phyloP scores from a whole-genome alignment of 225 moss, liverwort and hornwort genomes.

The Pseudisothecium myosuroides region DNA sequence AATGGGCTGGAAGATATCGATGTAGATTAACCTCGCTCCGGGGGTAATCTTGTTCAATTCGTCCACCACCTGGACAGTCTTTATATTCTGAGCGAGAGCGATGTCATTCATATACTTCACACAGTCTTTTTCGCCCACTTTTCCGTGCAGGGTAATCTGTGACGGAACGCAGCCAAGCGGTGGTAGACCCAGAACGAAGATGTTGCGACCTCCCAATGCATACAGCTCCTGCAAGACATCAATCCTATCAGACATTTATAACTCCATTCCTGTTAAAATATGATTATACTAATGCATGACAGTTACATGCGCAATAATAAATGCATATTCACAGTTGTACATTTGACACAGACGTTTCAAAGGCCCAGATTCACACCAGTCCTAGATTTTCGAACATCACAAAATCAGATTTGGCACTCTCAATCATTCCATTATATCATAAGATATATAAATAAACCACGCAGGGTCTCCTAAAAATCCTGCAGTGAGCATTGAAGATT shows the following conservation, averaged over 20 bases:
- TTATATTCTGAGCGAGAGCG: slow-evolving; percentile 2
- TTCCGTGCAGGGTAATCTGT: slow-evolving; percentile 27
- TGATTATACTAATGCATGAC: too few relatives aligned
- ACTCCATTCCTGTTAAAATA: background rate
- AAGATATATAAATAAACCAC: background rate
- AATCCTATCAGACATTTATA: background rate
- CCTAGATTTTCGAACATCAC: background rate
- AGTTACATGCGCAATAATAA: background rate
- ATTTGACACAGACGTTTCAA: background rate
- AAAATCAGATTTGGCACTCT: background rate
- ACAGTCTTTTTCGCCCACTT: background rate
- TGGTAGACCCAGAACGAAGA: slow-evolving; percentile 32
- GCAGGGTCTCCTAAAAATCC: too few relatives aligned
- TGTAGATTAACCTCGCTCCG: slow-evolving; percentile 16
- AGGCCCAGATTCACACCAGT: background rate
- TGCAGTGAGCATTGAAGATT: background rate
- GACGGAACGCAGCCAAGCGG: slow-evolving; percentile 64
- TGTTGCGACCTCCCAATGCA: slow-evolving; percentile 33
- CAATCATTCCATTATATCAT: background rate
- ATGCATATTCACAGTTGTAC: background rate
- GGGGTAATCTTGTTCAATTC: slow-evolving; percentile 15
- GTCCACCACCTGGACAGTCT: background rate
- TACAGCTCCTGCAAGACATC: slow-evolving; percentile 33
- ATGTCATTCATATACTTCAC: slow-evolving; percentile 19
- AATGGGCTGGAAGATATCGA: slow-evolving; percentile 41